Conservation (phyloP, 306 rosid species). For the Quercus rubra region DNA sequence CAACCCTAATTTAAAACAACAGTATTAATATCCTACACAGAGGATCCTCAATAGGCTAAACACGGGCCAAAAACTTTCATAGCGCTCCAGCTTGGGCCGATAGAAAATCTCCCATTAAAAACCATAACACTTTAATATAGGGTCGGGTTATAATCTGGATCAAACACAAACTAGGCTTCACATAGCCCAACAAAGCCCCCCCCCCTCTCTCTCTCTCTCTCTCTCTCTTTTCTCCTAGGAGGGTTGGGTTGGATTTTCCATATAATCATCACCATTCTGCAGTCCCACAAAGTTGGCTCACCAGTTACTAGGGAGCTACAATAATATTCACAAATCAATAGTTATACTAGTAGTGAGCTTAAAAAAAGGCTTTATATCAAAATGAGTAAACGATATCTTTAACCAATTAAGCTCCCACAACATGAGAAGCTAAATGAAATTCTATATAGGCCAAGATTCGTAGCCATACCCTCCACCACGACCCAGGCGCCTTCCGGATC, state of each 20-base stretch:
- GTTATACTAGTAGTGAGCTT: not conserved
- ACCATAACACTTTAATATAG: too few species aligned
- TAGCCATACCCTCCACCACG: conserved; percentile 95
- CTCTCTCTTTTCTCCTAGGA: too few species aligned
- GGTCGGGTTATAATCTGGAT: too few species aligned
- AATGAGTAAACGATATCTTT: conserved; percentile 12
- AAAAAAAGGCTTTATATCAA: not conserved
- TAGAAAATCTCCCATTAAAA: too few species aligned
- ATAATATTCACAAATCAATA: not conserved
- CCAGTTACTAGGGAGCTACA: not conserved
- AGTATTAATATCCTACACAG: too few species aligned
- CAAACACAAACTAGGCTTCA: too few species aligned
- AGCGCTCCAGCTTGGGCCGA: too few species aligned
- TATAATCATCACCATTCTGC: not conserved
- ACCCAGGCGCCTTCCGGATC: conserved; percentile 87
- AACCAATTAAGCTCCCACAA: conserved; percentile 5
- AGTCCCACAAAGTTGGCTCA: conserved; percentile 1
- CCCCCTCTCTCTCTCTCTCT: too few species aligned
- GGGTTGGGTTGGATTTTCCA: not conserved
- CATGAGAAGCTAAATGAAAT: conserved; percentile 7
- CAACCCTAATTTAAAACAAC: too few species aligned
- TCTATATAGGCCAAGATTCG: conserved; percentile 14
- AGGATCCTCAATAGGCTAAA: too few species aligned
- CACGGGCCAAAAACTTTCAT: too few species aligned
- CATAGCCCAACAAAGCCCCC: too few species aligned